These are phyloP conservation scores for Yamadazyma mexicana DNA, from an alignment of 1,139 yeast genomes.

Conservation along the genomic window DNA sequence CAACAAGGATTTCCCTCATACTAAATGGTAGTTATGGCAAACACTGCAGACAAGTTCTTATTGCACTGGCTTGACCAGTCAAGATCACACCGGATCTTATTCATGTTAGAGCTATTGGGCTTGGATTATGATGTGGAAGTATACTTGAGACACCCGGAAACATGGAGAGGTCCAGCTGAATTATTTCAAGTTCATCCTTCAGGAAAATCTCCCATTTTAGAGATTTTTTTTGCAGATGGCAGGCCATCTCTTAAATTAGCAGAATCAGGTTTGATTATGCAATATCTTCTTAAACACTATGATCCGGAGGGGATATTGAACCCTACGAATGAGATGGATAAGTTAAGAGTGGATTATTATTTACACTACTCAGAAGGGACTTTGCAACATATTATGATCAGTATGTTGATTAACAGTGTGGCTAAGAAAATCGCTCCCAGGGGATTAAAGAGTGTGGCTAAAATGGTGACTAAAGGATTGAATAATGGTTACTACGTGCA, in stretches of 20 bases:
- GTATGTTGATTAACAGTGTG: constrained; percentile 41
- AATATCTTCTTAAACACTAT: constrained; percentile 40
- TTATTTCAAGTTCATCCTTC: constrained; percentile 54
- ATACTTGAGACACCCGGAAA: constrained; percentile 42
- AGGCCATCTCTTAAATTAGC: constrained; percentile 32
- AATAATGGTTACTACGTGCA: constrained; percentile 42
- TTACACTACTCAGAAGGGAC: constrained; percentile 60
- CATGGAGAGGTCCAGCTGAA: constrained; percentile 46
- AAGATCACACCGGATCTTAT: constrained; percentile 39
- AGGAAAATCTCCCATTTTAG: constrained; percentile 58
- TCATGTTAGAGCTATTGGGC: constrained; percentile 40
- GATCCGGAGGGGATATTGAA: constrained; percentile 37
- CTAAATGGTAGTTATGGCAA: constrained; percentile 10
- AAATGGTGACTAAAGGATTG: constrained; percentile 40
- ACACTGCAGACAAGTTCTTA: constrained; percentile 16
- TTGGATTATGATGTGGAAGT: constrained; percentile 52
- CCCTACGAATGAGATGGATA: constrained; percentile 31
- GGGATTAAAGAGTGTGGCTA: constrained; percentile 42
- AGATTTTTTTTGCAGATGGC: constrained; percentile 48
- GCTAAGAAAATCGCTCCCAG: constrained; percentile 47
- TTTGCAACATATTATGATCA: constrained; percentile 45
- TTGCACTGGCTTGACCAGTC: constrained; percentile 26
- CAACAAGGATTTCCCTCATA: too few species aligned
- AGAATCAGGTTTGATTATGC: constrained; percentile 51
- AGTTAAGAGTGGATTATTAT: constrained; percentile 47